Evolutionary conservation across 805 yeast species (phyloP).

Genomic region (Suhomyces xylopsoci): DNA sequence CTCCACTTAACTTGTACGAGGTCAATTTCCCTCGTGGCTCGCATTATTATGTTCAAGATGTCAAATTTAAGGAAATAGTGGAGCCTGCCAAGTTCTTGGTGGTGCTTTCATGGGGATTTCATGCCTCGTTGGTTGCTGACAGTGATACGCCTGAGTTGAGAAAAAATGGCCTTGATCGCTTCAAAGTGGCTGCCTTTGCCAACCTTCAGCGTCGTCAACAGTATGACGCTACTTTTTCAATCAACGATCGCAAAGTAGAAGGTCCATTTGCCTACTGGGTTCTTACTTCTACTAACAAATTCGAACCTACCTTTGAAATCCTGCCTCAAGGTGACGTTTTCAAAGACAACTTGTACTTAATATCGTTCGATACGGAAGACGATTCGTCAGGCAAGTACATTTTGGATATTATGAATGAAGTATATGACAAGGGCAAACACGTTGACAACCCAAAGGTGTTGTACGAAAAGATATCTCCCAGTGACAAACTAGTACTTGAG

Average conservation of each 20-base stretch:
- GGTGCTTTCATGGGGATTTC: constrained; percentile 82
- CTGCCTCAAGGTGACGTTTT: constrained; percentile 57
- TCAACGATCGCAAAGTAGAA: constrained; percentile 13
- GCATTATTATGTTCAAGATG: constrained; percentile 17
- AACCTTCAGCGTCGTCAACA: constrained; percentile 50
- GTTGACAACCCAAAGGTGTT: constrained; percentile 45
- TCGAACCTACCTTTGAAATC: constrained; percentile 60
- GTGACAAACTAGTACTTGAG: constrained; percentile 22
- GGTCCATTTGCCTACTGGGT: constrained; percentile 60
- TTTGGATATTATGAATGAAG: constrained; percentile 55
- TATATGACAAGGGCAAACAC: constrained; percentile 57
- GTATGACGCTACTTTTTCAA: constrained; percentile 43
- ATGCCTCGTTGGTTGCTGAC: constrained; percentile 79
- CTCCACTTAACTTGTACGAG: constrained; percentile 44
- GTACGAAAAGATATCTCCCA: constrained; percentile 37
- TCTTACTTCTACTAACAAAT: constrained; percentile 50
- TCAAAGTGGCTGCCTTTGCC: constrained; percentile 61
- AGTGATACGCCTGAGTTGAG: constrained; percentile 69
- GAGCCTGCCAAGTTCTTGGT: constrained; percentile 45
- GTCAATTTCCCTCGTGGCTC: constrained; percentile 42
- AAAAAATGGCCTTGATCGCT: constrained; percentile 61
- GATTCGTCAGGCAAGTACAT: constrained; percentile 26
- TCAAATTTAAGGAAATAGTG: constrained; percentile 9
- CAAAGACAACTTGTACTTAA: constrained; percentile 40
- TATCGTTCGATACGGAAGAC: constrained; percentile 41